Evolutionary conservation across 495 filamentous ascomycete species (phyloP).

Genomic region (Parathielavia hyrcaniae): DNA sequence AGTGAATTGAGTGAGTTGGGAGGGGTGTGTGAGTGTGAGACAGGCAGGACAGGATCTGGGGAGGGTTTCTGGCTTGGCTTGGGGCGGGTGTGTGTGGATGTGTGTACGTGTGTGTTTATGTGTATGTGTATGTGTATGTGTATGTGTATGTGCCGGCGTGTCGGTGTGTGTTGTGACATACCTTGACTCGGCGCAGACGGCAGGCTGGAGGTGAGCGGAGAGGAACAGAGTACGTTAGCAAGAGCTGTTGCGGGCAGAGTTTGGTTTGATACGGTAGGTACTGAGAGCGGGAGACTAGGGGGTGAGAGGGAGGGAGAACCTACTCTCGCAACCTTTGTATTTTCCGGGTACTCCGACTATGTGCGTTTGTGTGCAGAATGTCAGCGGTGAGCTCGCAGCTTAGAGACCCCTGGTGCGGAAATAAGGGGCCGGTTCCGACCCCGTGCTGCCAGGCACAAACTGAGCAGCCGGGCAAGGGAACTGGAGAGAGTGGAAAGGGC

Average conservation of each 20-base stretch:
- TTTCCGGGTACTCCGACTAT: conserved; percentile 43
- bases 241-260: too few species aligned
- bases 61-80: too few species aligned
- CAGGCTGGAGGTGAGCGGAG: conserved; percentile 30
- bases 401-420: conserved; percentile 7
- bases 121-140: background rate
- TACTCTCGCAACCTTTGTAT: conserved; percentile 43
- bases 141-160: background rate
- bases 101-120: background rate
- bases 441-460: background rate
- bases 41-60: too few species aligned
- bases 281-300: too few species aligned
- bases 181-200: conserved; percentile 38
- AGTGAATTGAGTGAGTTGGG: too few species aligned
- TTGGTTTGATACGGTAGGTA: background rate
- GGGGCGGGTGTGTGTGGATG: background rate
- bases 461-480: background rate
- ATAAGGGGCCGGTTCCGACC: background rate
- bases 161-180: background rate
- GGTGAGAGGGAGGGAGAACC: background rate
- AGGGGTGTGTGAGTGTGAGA: too few species aligned
- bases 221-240: background rate
- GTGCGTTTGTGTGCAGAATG: background rate
- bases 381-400: conserved; percentile 13
- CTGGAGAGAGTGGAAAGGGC: background rate